A percentile compares a stretch with the other conserved stretches of the same genome.
Conservation (phyloP, 495 filamentous ascomycete species). For the Annulohypoxylon nitens region DNA sequence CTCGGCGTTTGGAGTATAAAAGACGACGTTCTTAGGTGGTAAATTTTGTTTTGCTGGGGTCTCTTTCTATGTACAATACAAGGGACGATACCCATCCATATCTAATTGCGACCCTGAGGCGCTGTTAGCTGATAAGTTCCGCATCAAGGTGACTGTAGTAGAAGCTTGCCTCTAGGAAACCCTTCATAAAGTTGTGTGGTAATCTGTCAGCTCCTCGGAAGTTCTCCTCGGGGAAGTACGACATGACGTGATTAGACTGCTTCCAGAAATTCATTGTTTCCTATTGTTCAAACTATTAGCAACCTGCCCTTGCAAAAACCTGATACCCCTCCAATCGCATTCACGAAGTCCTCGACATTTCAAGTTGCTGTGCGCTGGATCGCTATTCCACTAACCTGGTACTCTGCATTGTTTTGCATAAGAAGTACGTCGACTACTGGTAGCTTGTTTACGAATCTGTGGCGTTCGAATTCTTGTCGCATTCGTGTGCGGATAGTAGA, state of each 20-base stretch:
- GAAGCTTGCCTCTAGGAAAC: constrained; percentile 84
- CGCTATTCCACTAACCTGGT: constrained; percentile 69
- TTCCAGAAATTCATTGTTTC: constrained; percentile 99
- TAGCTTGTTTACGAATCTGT: constrained; percentile 92
- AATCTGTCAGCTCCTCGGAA: constrained; percentile 75
- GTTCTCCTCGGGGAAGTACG: constrained; percentile 94
- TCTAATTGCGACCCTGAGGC: constrained; percentile 66
- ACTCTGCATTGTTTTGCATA: constrained; percentile 88
- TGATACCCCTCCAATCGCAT: background rate
- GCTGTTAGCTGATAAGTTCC: constrained; percentile 34
- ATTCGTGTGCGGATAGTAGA: constrained; percentile 92
- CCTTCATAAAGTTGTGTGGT: constrained; percentile 88
- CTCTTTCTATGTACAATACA: constrained; percentile 54
- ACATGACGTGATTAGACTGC: constrained; percentile 94
- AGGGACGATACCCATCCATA: constrained; percentile 30
- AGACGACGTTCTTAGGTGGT: constrained; percentile 43
- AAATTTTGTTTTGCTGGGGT: constrained; percentile 36
- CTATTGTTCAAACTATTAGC: constrained; percentile 58
- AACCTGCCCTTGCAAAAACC: background rate
- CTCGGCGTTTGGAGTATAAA: constrained; percentile 50
- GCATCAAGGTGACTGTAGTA: background rate
- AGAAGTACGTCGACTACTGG: constrained; percentile 88
- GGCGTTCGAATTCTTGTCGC: constrained; percentile 96
- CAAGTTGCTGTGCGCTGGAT: constrained; percentile 45
- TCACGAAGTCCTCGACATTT: constrained; percentile 18